These are phyloP conservation scores for Phytophthora kernoviae DNA, from an alignment of 352 stramenopile genomes.

Conservation along the genomic window DNA sequence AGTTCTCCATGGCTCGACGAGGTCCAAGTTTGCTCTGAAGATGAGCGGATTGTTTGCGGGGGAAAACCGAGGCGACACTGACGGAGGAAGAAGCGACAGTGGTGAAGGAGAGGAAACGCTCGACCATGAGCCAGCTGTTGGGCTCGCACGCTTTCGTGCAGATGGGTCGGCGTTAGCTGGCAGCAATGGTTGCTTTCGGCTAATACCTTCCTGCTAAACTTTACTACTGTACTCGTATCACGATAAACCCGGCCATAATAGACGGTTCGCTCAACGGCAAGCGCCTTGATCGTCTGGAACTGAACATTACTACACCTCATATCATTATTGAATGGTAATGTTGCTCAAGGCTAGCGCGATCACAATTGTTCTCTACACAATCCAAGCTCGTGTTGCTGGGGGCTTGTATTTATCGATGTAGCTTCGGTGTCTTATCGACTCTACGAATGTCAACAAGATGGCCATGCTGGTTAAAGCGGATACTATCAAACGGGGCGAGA, in stretches of 20 bases:
- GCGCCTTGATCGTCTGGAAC: background rate
- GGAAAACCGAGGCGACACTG: background rate
- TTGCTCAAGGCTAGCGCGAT: no score
- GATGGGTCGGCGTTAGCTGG: background rate
- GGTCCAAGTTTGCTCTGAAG: slow-evolving; percentile 8
- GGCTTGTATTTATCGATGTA: no score
- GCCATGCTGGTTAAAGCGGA: no score
- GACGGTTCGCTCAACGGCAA: no score
- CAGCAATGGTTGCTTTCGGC: background rate
- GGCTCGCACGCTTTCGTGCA: slow-evolving; percentile 4
- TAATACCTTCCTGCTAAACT: background rate
- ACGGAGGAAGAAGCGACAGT: background rate
- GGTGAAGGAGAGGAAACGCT: slow-evolving; percentile 8
- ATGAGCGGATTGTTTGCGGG: background rate
- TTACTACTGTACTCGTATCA: no score
- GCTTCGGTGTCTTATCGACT: no score
- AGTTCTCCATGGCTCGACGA: background rate
- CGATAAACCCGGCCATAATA: no score
- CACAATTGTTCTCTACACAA: no score
- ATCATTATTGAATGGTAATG: no score
- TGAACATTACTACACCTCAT: background rate
- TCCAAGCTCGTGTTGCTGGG: no score
- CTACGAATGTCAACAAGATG: no score
- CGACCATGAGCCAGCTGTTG: background rate
- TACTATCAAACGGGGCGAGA: no score